Base-by-base conservation (phyloP, 352 stramenopile genomes). In the Peronosclerospora sorghi region DNA sequence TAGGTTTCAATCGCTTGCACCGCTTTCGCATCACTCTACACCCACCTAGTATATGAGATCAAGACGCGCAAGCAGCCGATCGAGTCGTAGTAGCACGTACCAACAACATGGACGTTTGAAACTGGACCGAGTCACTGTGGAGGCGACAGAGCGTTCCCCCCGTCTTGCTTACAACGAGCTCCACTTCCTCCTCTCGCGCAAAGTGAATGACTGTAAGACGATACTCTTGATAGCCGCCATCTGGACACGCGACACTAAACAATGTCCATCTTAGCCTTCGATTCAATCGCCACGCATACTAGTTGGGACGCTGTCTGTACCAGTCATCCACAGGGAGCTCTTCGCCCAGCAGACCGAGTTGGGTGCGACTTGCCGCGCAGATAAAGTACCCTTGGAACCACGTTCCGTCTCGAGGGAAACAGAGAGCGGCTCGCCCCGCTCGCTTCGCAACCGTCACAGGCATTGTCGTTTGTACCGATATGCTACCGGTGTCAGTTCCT, bases 361-460 rank as follows among this genome's bases (percentile, higher is more conserved):
- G 73, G 41, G 45, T 24, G 15, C 51, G 48, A 52, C 48, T 59
- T 23, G 54, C 54, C 5, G 41, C 41, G 26, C 62, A 67, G 34
- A 71, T 56, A 39, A 76, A 79, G 45, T 76, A 82, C 38, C 73
- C 73, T 51, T 86, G 73, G 54, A 86, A 86, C 73, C 73, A 86
- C 8, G 23, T 44, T 35, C 48, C 59, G 41, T 73, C 54, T 29
- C 51, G 42, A 34, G 63, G 60, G 61, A 86, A 82, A 54, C 70
- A 86, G 29, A 86, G 51, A 36, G 73, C 53, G 26, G 73, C 70
- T 30, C 67, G 62, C 0, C 67, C 70, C 18, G 15, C 19, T 19
- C 47, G 39, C 37, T 63, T 52, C 29, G 56, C 54, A 35, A 67
- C 62, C 23, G 53, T 55, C 35, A 17, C 21, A 26, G 51, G 13